These are phyloP conservation scores for Cyanidioschyzon merolae DNA, from an alignment of 23 red algal genomes.

Conservation along the genomic window DNA sequence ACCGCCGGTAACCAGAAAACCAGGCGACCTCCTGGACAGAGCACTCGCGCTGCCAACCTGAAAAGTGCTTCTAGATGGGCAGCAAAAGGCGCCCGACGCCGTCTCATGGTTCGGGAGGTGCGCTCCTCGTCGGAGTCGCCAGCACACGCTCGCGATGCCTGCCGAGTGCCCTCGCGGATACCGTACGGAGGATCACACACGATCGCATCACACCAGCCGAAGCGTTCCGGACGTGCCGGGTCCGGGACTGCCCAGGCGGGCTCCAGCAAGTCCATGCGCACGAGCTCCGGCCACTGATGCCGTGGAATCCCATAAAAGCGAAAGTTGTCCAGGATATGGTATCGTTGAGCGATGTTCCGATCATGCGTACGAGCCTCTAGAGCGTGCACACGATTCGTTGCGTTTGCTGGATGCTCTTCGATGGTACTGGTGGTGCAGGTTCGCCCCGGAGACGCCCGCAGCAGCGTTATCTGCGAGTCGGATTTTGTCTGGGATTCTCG, in stretches of 20 bases:
- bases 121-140: constrained; percentile 19
- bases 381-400: not conserved
- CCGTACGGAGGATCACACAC: constrained; percentile 94
- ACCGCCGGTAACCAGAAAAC: constrained; percentile 94
- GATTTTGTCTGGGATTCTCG: not conserved
- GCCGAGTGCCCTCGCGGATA: constrained; percentile 73
- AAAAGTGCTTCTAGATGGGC: constrained; percentile 53
- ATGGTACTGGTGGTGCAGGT: not conserved
- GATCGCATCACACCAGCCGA: constrained; percentile 66
- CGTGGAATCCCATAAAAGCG: constrained; percentile 48
- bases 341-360: not conserved
- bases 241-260: constrained; percentile 11
- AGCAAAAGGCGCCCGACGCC: constrained; percentile 41
- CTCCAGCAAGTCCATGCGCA: constrained; percentile 57
- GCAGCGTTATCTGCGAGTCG: too few species aligned
- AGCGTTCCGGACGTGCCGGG: not conserved
- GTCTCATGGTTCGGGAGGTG: constrained; percentile 17
- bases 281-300: constrained; percentile 35
- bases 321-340: constrained; percentile 62
- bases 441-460: constrained; percentile 19
- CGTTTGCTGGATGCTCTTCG: not conserved
- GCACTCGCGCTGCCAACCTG: constrained; percentile 34
- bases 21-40: constrained; percentile 54
- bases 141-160: too few species aligned
- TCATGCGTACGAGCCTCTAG: not conserved